These are phyloP conservation scores for Lasiodiplodia gonubiensis DNA, from an alignment of 2,329 filamentous ascomycete species.

Conservation along the genomic window DNA sequence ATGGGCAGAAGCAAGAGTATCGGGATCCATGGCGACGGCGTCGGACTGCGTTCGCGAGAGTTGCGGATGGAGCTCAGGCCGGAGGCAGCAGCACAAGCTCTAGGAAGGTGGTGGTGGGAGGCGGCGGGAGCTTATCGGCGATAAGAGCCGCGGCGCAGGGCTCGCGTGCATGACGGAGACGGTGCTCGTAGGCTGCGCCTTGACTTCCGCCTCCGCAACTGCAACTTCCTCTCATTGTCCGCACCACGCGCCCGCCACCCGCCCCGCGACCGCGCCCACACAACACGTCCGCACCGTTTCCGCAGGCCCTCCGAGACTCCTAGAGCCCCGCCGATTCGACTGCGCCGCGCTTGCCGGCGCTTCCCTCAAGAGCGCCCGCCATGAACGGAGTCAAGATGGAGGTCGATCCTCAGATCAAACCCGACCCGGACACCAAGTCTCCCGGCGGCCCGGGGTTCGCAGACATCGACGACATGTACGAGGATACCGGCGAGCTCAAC, in stretches of 20 bases:
- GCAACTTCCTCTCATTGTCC: conserved; percentile 3
- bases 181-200: neutral
- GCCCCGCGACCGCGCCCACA: neutral
- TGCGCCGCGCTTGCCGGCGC: conserved; percentile 17
- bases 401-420: conserved; percentile 44
- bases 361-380: conserved; percentile 23
- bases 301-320: neutral
- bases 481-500: conserved; percentile 51
- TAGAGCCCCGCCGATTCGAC: neutral
- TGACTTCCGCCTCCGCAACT: conserved; percentile 20
- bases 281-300: neutral
- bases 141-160: neutral
- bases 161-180: conserved; percentile 31
- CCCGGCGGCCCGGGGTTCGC: conserved; percentile 41
- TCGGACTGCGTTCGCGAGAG: neutral
- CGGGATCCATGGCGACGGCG: conserved; percentile 28
- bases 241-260: conserved; percentile 3
- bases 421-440: conserved; percentile 37
- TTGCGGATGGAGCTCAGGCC: neutral
- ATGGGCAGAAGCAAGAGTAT: conserved; percentile 57
- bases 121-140: neutral
- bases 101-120: conserved; percentile 6
- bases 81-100: conserved; percentile 15
- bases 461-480: conserved; percentile 50
- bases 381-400: conserved; percentile 51